Percentiles rank a stretch among this genome's conserved stretches.
Conservation (phyloP, 2,329 filamentous ascomycete species). For the Elsinoe ampelina region DNA sequence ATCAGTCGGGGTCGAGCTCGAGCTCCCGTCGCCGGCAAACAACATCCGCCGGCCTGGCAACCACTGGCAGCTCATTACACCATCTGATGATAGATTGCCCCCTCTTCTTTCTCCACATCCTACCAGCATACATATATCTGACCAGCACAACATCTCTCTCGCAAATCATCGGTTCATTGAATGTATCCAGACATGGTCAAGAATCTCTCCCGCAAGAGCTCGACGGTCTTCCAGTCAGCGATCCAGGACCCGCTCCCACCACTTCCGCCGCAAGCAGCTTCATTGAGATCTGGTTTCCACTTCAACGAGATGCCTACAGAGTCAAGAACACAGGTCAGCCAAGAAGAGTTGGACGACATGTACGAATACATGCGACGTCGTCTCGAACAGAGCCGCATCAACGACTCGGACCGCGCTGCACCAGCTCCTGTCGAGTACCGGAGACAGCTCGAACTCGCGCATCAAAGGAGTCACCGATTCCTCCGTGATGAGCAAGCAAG, state of each 20-base stretch:
- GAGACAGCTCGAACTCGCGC: constrained; percentile 4
- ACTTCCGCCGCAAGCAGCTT: constrained; percentile 5
- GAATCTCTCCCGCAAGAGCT: constrained; percentile 14
- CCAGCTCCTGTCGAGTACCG: not conserved
- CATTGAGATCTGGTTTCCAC: constrained; percentile 9
- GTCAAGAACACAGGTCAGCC: not conserved
- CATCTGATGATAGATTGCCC: not conserved
- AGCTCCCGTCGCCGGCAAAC: not conserved
- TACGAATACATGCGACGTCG: constrained; percentile 8
- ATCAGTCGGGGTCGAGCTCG: too few species aligned
- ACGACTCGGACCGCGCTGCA: not conserved
- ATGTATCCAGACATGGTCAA: constrained; percentile 11
- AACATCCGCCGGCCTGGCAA: not conserved
- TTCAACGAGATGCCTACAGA: not conserved
- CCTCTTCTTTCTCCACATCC: not conserved
- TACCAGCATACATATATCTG: not conserved
- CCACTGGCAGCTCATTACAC: not conserved
- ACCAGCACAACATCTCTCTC: not conserved
- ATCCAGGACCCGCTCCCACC: constrained; percentile 6
- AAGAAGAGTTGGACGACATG: constrained; percentile 11
- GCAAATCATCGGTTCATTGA: not conserved
- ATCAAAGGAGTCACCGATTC: constrained; percentile 8
- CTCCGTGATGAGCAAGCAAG: constrained; percentile 5
- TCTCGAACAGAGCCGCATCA: constrained; percentile 5
- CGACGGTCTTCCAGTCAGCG: constrained; percentile 1